These are phyloP conservation scores for Dacryopinax primogenitus DNA, from an alignment of 768 basidiomycete genomes.

Conservation along the genomic window DNA sequence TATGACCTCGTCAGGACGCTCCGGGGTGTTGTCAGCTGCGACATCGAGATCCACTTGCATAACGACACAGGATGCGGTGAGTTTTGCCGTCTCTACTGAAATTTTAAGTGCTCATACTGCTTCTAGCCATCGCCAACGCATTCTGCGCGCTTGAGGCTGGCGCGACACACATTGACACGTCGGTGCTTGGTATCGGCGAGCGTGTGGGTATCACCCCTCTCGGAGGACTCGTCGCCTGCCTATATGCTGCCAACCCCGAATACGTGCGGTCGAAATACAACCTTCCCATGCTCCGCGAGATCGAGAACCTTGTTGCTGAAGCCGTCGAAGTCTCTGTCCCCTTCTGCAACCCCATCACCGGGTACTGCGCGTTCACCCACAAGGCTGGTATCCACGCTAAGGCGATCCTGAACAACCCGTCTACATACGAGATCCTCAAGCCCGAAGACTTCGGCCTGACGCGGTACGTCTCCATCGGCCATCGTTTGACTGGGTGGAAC, in stretches of 20 bases:
- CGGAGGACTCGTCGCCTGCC: slow-evolving; percentile 89
- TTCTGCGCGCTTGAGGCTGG: slow-evolving; percentile 97
- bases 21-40: slow-evolving; percentile 89
- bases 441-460: slow-evolving; percentile 97
- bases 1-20: slow-evolving; percentile 96
- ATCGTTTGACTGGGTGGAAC: slow-evolving; percentile 97
- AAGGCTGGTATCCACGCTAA: slow-evolving; percentile 99
- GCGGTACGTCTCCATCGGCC: slow-evolving; percentile 96
- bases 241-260: slow-evolving; percentile 94
- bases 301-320: slow-evolving; percentile 97
- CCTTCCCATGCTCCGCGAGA: slow-evolving; percentile 89
- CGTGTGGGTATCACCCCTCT: slow-evolving; percentile 98
- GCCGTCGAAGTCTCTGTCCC: slow-evolving; percentile 97
- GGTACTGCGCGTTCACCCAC: slow-evolving; percentile 99
- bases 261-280: slow-evolving; percentile 99
- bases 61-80: slow-evolving; percentile 87
- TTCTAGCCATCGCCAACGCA: slow-evolving; percentile 89
- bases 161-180: slow-evolving; percentile 98
- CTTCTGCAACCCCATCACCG: slow-evolving; percentile 95
- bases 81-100: slow-evolving; percentile 24
- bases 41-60: slow-evolving; percentile 96
- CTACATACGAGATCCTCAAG: slow-evolving; percentile 98
- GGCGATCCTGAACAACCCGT: slow-evolving; percentile 98
- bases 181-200: slow-evolving; percentile 95
- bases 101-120: slow-evolving; percentile 8